Evolutionary conservation across 768 basidiomycete species (phyloP).

Genomic region (Boletus rufocinnamomeus): DNA sequence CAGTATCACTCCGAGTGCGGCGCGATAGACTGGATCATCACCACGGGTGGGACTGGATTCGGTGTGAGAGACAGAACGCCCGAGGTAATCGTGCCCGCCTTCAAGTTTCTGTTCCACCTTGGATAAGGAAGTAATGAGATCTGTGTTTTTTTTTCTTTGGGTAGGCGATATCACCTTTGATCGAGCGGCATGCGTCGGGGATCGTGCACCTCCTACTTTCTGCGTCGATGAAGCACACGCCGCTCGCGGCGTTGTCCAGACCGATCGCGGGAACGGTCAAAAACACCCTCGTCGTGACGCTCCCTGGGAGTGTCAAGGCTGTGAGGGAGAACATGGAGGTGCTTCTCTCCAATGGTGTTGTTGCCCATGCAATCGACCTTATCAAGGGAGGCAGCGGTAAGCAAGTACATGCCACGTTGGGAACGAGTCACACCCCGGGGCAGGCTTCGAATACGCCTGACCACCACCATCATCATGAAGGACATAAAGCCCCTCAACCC

Average conservation of each 20-base stretch:
- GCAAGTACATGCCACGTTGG: conserved; percentile 54
- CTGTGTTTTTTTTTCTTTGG: background rate
- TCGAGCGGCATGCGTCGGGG: conserved; percentile 68
- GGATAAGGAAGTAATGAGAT: background rate
- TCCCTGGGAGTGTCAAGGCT: conserved; percentile 85
- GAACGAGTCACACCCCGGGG: conserved; percentile 28
- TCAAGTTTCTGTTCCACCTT: background rate
- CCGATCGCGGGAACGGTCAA: conserved; percentile 77
- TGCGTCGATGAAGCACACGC: conserved; percentile 70
- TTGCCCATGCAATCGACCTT: conserved; percentile 73
- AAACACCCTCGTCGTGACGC: conserved; percentile 70
- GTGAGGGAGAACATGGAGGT: conserved; percentile 75
- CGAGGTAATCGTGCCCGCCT: conserved; percentile 51
- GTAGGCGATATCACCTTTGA: conserved; percentile 62
- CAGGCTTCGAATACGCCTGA: conserved; percentile 25
- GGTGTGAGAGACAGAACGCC: conserved; percentile 80
- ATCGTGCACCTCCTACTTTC: conserved; percentile 74
- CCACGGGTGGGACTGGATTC: conserved; percentile 89
- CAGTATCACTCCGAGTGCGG: conserved; percentile 45
- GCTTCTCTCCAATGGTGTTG: conserved; percentile 57
- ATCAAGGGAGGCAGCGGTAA: conserved; percentile 67
- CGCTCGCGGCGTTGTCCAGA: conserved; percentile 78
- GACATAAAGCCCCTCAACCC: conserved; percentile 52
- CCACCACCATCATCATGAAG: conserved; percentile 37
- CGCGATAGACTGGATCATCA: conserved; percentile 72